Base-by-base conservation (phyloP, 225 moss, liverwort and hornwort species). In the Sphagnum tenellum region DNA sequence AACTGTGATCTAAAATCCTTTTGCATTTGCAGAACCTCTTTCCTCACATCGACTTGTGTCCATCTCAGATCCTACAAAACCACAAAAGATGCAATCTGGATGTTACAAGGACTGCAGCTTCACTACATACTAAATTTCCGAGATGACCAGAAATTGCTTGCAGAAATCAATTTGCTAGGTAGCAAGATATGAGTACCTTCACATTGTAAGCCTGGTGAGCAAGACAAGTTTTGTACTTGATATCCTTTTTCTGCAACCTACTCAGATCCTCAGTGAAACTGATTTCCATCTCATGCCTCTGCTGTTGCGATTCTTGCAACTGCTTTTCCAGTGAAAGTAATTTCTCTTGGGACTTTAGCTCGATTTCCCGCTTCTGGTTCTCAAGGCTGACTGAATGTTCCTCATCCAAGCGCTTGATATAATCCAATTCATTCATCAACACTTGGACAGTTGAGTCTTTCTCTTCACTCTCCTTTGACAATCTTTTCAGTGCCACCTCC, bases 341-440 rank as follows among this genome's bases (percentile, higher is more conserved):
- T 59, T 73, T 71, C 70, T 69, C 74, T 45, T 46, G 67, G 54
- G 71, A 79, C 66, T 85, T 81, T 52, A 58, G 70, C 73, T 85
- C 78, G 7, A 85, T 69, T 60, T 79, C 78, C 67, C 73, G 71
- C 65, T 82, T 85, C 59, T 85, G 81, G 67, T 46, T 76, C 64
- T 82, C 76, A 60, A 81, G 78, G 9, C 61, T 72, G 46, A 72
- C 66, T 58, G 74, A 49, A 54, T 72, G 76, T 72, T 81, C 78
- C 64, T 74, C 71, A 46, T 82, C 85, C 57, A 74, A 71, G 51
- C 72, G 81, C 72, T 79, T 82, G 29, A 76, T 74, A 57, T 74
- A 67, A 71, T 85, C 85, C 50, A 85, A 62, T 59, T 85, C 85
- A 72, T 59, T 76, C 72, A 67, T 85, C 46, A 85, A 66, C 60